A percentile compares a stretch with the other conserved stretches of the same genome.
Evolutionary conservation across 805 yeast genomes (phyloP).

Genomic region (Priceomyces haplophilus): DNA sequence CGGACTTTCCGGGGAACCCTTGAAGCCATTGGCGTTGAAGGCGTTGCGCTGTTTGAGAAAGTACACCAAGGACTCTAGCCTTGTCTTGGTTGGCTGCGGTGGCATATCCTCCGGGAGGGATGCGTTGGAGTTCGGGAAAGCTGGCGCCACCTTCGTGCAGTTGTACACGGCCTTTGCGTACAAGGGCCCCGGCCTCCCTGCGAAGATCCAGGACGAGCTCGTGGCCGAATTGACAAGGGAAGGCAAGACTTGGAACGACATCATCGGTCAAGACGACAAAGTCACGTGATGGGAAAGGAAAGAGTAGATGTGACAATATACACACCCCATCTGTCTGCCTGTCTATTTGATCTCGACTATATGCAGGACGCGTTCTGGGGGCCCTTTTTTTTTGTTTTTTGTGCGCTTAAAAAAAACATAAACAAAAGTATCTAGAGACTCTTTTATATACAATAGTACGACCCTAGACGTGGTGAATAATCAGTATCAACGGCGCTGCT

Average conservation of each 20-base stretch:
- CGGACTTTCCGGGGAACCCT: slow-evolving; percentile 90
- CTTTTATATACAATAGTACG: not conserved
- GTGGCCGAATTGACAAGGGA: slow-evolving; percentile 55
- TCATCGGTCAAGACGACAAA: slow-evolving; percentile 58
- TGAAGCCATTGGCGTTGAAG: slow-evolving; percentile 72
- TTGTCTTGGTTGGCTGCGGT: slow-evolving; percentile 89
- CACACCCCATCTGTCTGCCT: not conserved
- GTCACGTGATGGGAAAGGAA: too few species aligned
- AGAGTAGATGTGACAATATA: not conserved
- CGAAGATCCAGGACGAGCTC: slow-evolving; percentile 42
- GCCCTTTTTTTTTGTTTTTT: not conserved
- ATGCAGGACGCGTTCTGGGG: slow-evolving; percentile 1
- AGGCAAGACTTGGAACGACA: slow-evolving; percentile 81
- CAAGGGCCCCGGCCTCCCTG: slow-evolving; percentile 82
- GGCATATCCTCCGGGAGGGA: slow-evolving; percentile 87
- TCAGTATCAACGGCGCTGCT: too few species aligned
- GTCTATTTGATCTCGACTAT: not conserved
- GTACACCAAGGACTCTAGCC: slow-evolving; percentile 66
- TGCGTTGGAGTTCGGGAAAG: slow-evolving; percentile 85
- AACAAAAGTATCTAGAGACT: not conserved
- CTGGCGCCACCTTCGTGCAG: slow-evolving; percentile 90
- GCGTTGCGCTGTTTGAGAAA: slow-evolving; percentile 72
- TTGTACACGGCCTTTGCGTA: slow-evolving; percentile 88
- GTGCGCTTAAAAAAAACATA: too few species aligned
- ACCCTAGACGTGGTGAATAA: too few species aligned